Conservation (phyloP, 225 moss, liverwort and hornwort genomes). For the Physcomitrellopsis africana region DNA sequence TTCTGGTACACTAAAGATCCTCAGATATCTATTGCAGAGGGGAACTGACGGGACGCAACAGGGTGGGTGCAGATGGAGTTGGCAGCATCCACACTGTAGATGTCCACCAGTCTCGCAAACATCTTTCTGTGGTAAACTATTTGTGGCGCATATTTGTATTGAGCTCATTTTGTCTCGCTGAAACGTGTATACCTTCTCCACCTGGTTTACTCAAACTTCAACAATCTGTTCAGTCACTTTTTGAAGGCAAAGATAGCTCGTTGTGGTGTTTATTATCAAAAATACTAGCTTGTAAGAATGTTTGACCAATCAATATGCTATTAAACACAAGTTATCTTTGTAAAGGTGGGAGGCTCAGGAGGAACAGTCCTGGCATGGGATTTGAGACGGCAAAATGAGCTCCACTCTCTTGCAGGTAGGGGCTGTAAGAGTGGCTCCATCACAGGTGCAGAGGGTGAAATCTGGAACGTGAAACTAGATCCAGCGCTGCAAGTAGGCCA, state of each 20-base stretch:
- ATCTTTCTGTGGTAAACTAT: conserved; percentile 78
- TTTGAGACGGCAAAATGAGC: conserved; percentile 87
- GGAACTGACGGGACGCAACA: conserved; percentile 55
- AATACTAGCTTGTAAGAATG: conserved; percentile 11
- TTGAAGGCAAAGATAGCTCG: conserved; percentile 5
- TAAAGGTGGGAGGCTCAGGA: conserved; percentile 88
- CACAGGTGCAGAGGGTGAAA: conserved; percentile 71
- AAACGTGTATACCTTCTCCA: conserved; percentile 4
- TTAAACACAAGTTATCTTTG: conserved; percentile 37
- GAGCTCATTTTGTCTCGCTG: conserved; percentile 13
- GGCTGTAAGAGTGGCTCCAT: conserved; percentile 47
- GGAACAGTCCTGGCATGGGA: conserved; percentile 91
- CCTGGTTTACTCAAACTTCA: background rate
- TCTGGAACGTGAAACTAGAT: conserved; percentile 92
- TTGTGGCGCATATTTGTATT: background rate
- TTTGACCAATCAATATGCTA: conserved; percentile 24
- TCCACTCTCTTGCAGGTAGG: conserved; percentile 69
- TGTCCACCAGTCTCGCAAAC: conserved; percentile 96
- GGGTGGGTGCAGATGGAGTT: conserved; percentile 71
- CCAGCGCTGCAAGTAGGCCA: conserved; percentile 74
- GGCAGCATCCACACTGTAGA: conserved; percentile 83
- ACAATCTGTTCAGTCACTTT: background rate
- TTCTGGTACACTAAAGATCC: conserved; percentile 17
- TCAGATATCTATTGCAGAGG: conserved; percentile 33
- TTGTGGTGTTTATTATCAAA: conserved; percentile 20